Evolutionary conservation across 176 grass and related monocot genomes (phyloP).

Genomic region (Saccharum officinarum): DNA sequence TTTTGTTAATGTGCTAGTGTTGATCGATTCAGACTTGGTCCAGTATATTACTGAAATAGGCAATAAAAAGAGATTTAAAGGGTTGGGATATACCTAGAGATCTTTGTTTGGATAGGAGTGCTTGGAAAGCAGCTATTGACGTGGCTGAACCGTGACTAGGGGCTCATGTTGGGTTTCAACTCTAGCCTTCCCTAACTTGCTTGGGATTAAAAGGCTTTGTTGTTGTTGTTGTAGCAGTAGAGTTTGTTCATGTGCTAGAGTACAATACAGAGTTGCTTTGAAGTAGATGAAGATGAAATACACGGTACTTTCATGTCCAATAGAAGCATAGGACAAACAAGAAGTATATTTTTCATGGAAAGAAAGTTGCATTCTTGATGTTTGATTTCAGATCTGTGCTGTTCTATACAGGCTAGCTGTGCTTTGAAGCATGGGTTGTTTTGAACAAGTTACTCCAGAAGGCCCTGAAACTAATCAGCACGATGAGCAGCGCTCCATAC

Average conservation of each 20-base stretch:
- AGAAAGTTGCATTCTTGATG: slow-evolving; percentile 1
- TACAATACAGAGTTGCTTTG: neutral
- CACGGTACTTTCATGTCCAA: neutral
- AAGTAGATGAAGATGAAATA: neutral
- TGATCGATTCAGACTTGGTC: neutral
- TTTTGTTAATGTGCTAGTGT: neutral
- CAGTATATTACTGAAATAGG: neutral
- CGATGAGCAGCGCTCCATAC: slow-evolving; percentile 44
- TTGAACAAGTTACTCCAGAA: slow-evolving; percentile 19
- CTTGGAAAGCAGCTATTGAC: too few relatives aligned
- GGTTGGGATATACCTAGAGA: too few relatives aligned
- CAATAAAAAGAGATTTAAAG: too few relatives aligned
- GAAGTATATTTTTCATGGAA: neutral
- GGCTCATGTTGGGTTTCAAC: too few relatives aligned
- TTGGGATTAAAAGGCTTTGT: too few relatives aligned
- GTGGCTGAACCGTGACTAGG: too few relatives aligned
- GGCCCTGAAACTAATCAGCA: slow-evolving; percentile 25
- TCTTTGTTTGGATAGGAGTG: too few relatives aligned
- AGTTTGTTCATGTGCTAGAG: neutral
- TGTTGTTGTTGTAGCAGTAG: too few relatives aligned
- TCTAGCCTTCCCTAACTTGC: too few relatives aligned
- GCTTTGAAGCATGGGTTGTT: slow-evolving; percentile 46
- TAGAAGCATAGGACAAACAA: neutral
- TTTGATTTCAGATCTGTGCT: slow-evolving; percentile 23
- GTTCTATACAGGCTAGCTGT: slow-evolving; percentile 28